Conservation (phyloP, 2,329 filamentous ascomycete genomes). For the Chrysoporthe austroafricana region DNA sequence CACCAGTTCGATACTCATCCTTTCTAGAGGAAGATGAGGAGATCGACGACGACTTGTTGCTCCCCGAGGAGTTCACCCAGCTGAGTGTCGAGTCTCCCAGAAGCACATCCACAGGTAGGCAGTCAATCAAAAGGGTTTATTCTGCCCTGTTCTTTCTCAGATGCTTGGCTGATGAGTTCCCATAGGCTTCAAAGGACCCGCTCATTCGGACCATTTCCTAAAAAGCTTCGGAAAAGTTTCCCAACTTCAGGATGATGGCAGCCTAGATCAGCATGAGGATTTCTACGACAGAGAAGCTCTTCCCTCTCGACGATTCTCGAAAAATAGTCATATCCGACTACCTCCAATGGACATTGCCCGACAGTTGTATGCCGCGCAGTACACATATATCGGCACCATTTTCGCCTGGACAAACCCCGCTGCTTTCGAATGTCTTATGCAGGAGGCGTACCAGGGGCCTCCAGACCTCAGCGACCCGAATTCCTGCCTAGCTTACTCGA, state of each 20-base stretch:
- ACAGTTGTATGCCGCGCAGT: slow-evolving; percentile 54
- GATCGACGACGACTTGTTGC: slow-evolving; percentile 38
- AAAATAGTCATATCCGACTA: slow-evolving; percentile 41
- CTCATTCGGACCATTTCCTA: slow-evolving; percentile 44
- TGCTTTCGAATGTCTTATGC: slow-evolving; percentile 50
- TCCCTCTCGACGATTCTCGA: slow-evolving; percentile 36
- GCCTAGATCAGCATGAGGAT: slow-evolving; percentile 38
- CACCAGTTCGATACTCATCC: neutral
- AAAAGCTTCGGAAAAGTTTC: slow-evolving; percentile 42
- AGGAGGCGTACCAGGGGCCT: slow-evolving; percentile 47
- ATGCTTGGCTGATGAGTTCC: neutral
- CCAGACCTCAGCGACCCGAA: slow-evolving; percentile 49
- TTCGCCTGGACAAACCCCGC: slow-evolving; percentile 55
- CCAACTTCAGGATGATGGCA: slow-evolving; percentile 39
- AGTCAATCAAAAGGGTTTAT: neutral
- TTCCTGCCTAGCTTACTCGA: slow-evolving; percentile 54
- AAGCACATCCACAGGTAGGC: slow-evolving; percentile 25
- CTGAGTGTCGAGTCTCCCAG: slow-evolving; percentile 37
- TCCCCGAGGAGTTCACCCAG: slow-evolving; percentile 42
- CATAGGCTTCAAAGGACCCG: slow-evolving; percentile 42
- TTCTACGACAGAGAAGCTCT: slow-evolving; percentile 42
- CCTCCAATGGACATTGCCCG: slow-evolving; percentile 56
- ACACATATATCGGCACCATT: slow-evolving; percentile 61
- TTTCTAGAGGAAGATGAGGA: slow-evolving; percentile 24
- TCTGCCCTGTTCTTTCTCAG: neutral